Conservation (phyloP, 345 rosid genomes). For the Eucalyptus grandis region DNA sequence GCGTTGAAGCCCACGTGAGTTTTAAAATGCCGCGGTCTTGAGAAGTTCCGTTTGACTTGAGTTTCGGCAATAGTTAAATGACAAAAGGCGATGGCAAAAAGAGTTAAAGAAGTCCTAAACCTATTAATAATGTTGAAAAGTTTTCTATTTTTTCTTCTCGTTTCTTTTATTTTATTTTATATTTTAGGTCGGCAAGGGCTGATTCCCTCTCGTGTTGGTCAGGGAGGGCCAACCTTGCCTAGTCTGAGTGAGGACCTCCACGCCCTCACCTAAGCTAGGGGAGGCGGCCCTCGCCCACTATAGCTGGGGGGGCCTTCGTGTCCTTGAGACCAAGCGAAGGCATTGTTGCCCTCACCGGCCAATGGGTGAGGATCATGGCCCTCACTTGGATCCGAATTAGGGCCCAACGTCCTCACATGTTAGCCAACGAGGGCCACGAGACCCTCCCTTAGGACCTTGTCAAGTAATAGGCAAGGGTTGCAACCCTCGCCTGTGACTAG, state of each 20-base stretch:
- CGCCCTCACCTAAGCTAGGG: not conserved
- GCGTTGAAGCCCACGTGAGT: not conserved
- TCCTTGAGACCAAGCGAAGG: no score
- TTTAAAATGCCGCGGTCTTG: not conserved
- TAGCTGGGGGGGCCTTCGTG: rapidly evolving
- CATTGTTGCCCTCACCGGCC: rapidly evolving
- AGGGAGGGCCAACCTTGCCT: rapidly evolving
- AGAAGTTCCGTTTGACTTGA: not conserved
- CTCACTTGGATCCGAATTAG: rapidly evolving
- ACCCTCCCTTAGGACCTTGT: no score
- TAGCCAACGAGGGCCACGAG: rapidly evolving
- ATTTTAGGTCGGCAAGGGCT: rapidly evolving
- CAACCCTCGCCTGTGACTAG: rapidly evolving
- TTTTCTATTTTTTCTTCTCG: rapidly evolving
- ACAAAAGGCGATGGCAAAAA: no score
- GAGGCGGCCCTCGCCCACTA: rapidly evolving
- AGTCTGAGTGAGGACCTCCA: not conserved
- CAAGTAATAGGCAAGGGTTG: no score
- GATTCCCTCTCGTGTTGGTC: not conserved
- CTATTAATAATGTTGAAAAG: no score
- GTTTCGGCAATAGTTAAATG: not conserved
- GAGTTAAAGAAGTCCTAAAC: not conserved
- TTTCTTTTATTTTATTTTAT: no score
- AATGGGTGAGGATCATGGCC: no score
- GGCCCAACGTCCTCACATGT: rapidly evolving